Evolutionary conservation across 345 rosid species (phyloP).

Genomic region (Aquilaria yunnanensis): DNA sequence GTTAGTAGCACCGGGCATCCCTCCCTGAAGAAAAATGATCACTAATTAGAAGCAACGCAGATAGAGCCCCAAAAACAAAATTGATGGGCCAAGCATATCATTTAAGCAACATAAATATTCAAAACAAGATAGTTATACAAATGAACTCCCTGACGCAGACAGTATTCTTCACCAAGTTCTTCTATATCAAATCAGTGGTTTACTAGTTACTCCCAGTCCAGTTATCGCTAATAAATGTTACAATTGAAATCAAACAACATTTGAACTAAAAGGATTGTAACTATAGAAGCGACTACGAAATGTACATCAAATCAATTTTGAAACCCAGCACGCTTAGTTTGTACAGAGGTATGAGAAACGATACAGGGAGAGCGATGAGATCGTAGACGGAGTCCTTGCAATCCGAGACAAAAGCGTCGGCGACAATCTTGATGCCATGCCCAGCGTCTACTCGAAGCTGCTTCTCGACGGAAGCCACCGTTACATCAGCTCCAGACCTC

Average conservation of each 20-base stretch:
- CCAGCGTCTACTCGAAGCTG: constrained; percentile 64
- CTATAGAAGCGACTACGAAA: too few species aligned
- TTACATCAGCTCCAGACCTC: constrained; percentile 80
- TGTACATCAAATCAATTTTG: too few species aligned
- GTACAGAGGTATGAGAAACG: constrained; percentile 3
- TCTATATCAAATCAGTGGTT: too few species aligned
- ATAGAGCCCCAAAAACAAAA: background rate
- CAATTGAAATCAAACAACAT: too few species aligned
- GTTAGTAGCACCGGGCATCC: constrained; percentile 80
- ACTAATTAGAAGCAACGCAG: background rate
- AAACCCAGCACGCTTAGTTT: too few species aligned
- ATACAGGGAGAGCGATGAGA: constrained; percentile 73
- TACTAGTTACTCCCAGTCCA: too few species aligned
- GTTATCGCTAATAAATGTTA: too few species aligned
- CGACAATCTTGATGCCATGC: constrained; percentile 68
- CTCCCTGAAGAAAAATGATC: constrained; percentile 44
- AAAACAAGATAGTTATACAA: background rate
- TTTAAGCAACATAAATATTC: background rate
- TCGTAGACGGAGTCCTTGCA: constrained; percentile 48
- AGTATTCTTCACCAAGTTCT: too few species aligned
- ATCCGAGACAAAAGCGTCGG: constrained; percentile 63
- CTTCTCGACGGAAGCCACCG: constrained; percentile 75
- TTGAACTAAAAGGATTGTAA: too few species aligned
- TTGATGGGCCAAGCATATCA: background rate
- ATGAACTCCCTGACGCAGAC: too few species aligned